Conservation (phyloP, 176 grass and related monocot species). For the Avena sativa region DNA sequence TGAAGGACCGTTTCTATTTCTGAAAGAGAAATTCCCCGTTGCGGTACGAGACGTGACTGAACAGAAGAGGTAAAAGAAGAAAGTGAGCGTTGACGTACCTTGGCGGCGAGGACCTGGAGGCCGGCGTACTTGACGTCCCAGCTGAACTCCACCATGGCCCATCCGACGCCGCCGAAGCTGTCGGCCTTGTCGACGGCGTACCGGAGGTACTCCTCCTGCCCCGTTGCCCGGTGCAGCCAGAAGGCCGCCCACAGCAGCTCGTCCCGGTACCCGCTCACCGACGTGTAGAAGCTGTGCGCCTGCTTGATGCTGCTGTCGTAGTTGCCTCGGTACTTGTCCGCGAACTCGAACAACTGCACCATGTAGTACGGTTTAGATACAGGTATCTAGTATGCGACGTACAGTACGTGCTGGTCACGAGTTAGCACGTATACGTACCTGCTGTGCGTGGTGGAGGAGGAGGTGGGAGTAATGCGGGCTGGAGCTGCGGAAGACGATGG, state of each 20-base stretch:
- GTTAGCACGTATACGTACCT: conserved; percentile 38
- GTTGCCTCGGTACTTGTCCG: conserved; percentile 61
- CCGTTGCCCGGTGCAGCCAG: conserved; percentile 94
- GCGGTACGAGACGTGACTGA: background rate
- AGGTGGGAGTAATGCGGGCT: conserved; percentile 75
- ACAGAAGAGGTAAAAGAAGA: background rate
- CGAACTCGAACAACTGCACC: conserved; percentile 81
- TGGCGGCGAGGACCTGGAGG: conserved; percentile 74
- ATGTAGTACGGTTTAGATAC: background rate
- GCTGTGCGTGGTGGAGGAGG: conserved; percentile 78
- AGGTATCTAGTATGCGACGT: background rate
- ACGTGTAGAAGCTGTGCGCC: conserved; percentile 83
- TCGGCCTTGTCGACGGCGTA: conserved; percentile 74
- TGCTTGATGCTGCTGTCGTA: conserved; percentile 74
- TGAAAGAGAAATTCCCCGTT: background rate
- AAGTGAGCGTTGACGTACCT: conserved; percentile 35
- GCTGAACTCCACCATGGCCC: conserved; percentile 95
- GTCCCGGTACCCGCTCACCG: conserved; percentile 90
- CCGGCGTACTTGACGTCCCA: conserved; percentile 98
- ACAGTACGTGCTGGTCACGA: background rate
- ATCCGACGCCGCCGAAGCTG: conserved; percentile 61
- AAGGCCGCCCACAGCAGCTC: conserved; percentile 99
- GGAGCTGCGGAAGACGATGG: conserved; percentile 74
- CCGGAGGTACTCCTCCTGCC: conserved; percentile 55
- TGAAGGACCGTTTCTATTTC: background rate